Evolutionary conservation across 2,329 filamentous ascomycete genomes (phyloP), one percentile per base, ranked within the genome.

Genomic region (Mariannaea elegans): DNA sequence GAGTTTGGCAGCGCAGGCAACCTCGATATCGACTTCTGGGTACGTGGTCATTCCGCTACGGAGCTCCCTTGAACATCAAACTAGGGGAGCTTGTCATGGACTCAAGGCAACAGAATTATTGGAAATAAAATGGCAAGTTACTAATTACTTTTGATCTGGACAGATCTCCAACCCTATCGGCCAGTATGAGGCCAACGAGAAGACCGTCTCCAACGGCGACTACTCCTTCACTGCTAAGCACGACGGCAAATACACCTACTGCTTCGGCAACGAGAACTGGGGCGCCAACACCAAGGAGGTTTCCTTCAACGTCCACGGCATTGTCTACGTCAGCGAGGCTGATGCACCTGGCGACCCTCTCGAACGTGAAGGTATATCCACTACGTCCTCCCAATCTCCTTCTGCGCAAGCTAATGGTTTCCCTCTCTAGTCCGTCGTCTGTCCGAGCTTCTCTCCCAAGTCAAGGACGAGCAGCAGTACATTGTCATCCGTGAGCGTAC

Each of bases 211-310:
- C 64, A 94, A 91, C 71, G 95, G 95, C 75, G 94, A 98, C 79
- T 93, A 96, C 82, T 92, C 92, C 59, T 98, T 99, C 80, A 90
- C 88, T 36, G 94, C 95, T 50, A 82, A 85, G 70, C 81, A 88
- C 74, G 94, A 99, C 77, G 95, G 95, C 66, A 93, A 91, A 80
- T 97, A 91, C 82, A 83, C 87, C 58, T 99, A 99, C 87, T 99
- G 95, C 87, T 99, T 99, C 82, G 96, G 95, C 80, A 99, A 99
- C 80, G 94, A 98, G 83, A 90, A 95, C 78, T 99, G 94, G 93
- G 92, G 92, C 59, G 93, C 94, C 59, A 93, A 93, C 78, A 96
- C 88, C 76, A 99, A 99, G 81, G 95, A 99, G 78, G 94, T 99
- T 53, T 97, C 93, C 56, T 99, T 99, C 87, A 99, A 99, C 78